Base-by-base conservation (phyloP, 352 stramenopile species). In the Globisporangium perplexum region DNA sequence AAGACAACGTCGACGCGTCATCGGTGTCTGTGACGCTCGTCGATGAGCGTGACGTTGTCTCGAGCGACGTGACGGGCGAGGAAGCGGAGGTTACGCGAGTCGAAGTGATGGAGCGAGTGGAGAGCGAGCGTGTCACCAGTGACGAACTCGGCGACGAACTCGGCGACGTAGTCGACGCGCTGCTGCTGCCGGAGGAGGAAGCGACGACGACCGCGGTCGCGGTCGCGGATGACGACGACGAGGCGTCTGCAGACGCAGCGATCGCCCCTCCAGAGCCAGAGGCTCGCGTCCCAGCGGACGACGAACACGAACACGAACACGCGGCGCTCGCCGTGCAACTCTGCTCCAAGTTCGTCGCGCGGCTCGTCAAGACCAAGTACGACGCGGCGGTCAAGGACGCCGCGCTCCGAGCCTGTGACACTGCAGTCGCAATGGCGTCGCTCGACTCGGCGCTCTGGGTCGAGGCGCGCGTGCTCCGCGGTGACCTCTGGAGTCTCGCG, bases 401-500 rank as follows among this genome's bases (percentile, higher is more conserved):
- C 30, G 72, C 73, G 17, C 46, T 74, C 22, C 63, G 60, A 3
- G 72, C 69, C 1, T 87, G 76, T 49, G 66, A 83, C 58, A 64
- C 72, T 15, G 72, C 72, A 23, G 68, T 80, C 2, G 74, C 60
- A 18, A 56, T 74, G 43, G 61, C 73, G 14, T 47, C 63, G 3
- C 50, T 45, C 4, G 45, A 49, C 17, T 70, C 70, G 12, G 35
- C 55, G 5, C 53, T 73, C 12, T 60, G 50, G 18, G 49, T 75
- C 43, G 63, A 78, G 50, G 71, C 74, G 17, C 68, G 62, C 23
- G 69, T 83, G 3, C 67, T 85, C 26, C 73, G 74, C 42, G 76
- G 71, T 0, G 76, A 87, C 31, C 41, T 87, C 15, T 65, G 53
- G n/a, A 87, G 76, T 58, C 53, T 87, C 15, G 55, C 80, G 6